A percentile compares a stretch with the other conserved stretches of the same genome.
These are phyloP conservation scores for Aspergillus luchuensis DNA, from an alignment of 2,329 filamentous ascomycete species.

Conservation along the genomic window DNA sequence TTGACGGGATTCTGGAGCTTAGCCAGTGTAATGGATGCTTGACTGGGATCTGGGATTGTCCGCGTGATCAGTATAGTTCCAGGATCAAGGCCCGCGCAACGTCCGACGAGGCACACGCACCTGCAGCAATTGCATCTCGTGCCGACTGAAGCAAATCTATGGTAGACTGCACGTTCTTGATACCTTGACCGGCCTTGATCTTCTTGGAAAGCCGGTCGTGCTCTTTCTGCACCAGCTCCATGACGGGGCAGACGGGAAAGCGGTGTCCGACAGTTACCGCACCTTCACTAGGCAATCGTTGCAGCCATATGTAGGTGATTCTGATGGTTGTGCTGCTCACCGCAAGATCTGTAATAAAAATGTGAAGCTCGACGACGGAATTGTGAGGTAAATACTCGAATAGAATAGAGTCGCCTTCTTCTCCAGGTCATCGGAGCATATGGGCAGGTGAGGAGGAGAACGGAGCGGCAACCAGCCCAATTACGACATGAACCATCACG, in stretches of 20 bases:
- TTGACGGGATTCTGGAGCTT: constrained; percentile 86
- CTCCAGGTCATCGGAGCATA: background rate
- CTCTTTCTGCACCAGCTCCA: constrained; percentile 72
- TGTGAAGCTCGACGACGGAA: background rate
- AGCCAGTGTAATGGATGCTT: constrained; percentile 72
- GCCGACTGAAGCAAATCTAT: constrained; percentile 76
- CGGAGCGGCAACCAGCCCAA: constrained; percentile 1
- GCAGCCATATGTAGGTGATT: constrained; percentile 27
- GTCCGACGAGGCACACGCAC: constrained; percentile 49
- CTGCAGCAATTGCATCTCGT: constrained; percentile 70
- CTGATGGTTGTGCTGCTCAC: background rate
- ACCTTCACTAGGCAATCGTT: constrained; percentile 17
- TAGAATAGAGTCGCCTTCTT: background rate
- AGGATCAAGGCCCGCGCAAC: background rate
- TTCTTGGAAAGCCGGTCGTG: constrained; percentile 70
- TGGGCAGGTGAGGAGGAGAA: constrained; percentile 1
- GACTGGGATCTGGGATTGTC: constrained; percentile 61
- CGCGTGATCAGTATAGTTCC: constrained; percentile 10
- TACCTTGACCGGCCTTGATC: constrained; percentile 68
- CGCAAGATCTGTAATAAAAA: background rate
- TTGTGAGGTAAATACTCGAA: background rate
- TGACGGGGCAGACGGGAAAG: constrained; percentile 35
- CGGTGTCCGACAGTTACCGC: constrained; percentile 36
- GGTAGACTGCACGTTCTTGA: constrained; percentile 78
- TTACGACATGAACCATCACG: constrained; percentile 20